Conservation (phyloP, 1,284 basidiomycete species). For the Apiotrichum domesticum region DNA sequence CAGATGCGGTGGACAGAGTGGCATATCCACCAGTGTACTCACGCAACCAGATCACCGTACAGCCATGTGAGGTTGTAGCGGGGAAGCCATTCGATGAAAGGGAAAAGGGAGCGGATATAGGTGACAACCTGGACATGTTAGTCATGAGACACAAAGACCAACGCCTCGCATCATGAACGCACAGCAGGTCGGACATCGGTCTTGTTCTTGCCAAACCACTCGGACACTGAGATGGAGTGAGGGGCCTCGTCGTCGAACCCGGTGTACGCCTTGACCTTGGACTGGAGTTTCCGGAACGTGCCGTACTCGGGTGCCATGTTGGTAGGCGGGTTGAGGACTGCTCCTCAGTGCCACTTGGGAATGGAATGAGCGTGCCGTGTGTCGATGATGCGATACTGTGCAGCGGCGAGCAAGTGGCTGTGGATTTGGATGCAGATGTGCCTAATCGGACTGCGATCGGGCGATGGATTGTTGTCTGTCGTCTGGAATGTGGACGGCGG, state of each 20-base stretch:
- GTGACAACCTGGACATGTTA: conserved; percentile 49
- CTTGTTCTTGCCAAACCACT: conserved; percentile 27
- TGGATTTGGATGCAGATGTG: too few relatives aligned
- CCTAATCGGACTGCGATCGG: too few relatives aligned
- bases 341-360: background rate
- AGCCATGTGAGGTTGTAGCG: conserved; percentile 60
- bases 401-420: too few relatives aligned
- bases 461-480: too few relatives aligned
- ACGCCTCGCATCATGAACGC: conserved; percentile 7
- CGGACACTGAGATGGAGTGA: conserved; percentile 27
- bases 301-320: background rate
- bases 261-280: conserved; percentile 26
- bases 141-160: background rate
- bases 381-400: too few relatives aligned
- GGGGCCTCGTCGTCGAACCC: conserved; percentile 38
- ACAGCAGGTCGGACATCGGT: conserved; percentile 21
- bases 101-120: conserved; percentile 69
- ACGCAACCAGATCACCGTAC: conserved; percentile 69
- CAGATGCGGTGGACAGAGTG: too few relatives aligned
- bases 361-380: too few relatives aligned
- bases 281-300: conserved; percentile 5
- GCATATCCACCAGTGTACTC: conserved; percentile 18
- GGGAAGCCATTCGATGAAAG: conserved; percentile 72
- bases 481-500: too few relatives aligned
- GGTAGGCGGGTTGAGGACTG: background rate